Conservation (phyloP, 116 monocot genomes). For the Trichopus zeylanicus region DNA sequence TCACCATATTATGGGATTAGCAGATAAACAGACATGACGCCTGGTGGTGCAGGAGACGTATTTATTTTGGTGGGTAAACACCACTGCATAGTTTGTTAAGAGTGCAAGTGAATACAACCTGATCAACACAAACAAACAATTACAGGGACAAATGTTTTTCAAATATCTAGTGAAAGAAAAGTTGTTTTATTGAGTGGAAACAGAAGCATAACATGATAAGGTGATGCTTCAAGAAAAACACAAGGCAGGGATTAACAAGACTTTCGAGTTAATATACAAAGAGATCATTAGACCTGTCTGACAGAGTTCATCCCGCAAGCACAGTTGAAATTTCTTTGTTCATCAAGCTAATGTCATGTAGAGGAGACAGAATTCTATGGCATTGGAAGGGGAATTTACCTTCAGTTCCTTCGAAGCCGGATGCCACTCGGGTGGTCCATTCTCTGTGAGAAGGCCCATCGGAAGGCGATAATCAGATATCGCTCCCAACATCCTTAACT, state of each 20-base stretch:
- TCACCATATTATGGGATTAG: too few species aligned
- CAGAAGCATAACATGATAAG: too few species aligned
- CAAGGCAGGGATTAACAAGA: neutral
- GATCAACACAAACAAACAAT: too few species aligned
- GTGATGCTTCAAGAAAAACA: too few species aligned
- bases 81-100: too few species aligned
- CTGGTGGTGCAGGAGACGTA: too few species aligned
- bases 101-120: too few species aligned
- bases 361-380: neutral
- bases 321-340: constrained; percentile 72
- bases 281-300: constrained; percentile 36
- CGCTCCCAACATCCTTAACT: constrained; percentile 76
- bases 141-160: too few species aligned
- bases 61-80: too few species aligned
- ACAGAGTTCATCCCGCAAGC: constrained; percentile 93
- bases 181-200: too few species aligned
- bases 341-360: constrained; percentile 62
- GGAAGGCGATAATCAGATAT: constrained; percentile 79
- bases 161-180: too few species aligned
- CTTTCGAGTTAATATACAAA: neutral
- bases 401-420: constrained; percentile 74
- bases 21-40: too few species aligned
- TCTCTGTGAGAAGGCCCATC: constrained; percentile 87
- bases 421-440: constrained; percentile 87
- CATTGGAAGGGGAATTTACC: constrained; percentile 22